These are phyloP conservation scores for Diaporthe velutina DNA, from an alignment of 2,329 filamentous ascomycete species.

Conservation along the genomic window DNA sequence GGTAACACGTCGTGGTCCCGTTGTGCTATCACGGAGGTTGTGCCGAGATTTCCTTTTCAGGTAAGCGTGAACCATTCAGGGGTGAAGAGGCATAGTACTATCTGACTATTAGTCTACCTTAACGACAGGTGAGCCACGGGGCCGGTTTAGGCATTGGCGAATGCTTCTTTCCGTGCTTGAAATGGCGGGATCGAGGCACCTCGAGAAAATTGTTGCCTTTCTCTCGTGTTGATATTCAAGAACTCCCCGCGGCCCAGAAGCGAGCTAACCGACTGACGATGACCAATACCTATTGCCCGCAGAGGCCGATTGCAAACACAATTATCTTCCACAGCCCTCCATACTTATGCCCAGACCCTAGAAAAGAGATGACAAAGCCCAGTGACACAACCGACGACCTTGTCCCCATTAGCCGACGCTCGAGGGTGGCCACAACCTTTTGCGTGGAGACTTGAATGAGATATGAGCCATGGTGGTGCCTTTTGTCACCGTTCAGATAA, in stretches of 20 bases:
- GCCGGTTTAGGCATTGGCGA: background rate
- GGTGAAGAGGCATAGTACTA: background rate
- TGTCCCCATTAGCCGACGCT: background rate
- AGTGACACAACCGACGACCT: background rate
- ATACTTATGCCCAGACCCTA: background rate
- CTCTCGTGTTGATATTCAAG: background rate
- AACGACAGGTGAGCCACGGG: background rate
- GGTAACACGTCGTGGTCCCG: background rate
- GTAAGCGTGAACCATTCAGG: constrained; percentile 2
- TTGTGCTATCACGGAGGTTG: constrained; percentile 32
- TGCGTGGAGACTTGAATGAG: constrained; percentile 16
- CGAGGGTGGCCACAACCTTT: constrained; percentile 14
- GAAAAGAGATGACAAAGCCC: background rate
- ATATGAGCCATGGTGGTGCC: background rate
- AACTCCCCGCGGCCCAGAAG: background rate
- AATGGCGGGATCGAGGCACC: background rate
- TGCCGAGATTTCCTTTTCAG: constrained; percentile 38
- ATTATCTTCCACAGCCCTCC: constrained; percentile 31
- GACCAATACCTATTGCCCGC: background rate
- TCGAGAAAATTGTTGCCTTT: background rate
- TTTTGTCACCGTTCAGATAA: background rate
- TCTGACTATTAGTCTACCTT: background rate
- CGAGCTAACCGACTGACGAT: background rate
- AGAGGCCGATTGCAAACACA: constrained; percentile 28
- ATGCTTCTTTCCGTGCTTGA: background rate